Evolutionary conservation across 148 eudicot genomes (phyloP).

Genomic region (Bassia scoparia): DNA sequence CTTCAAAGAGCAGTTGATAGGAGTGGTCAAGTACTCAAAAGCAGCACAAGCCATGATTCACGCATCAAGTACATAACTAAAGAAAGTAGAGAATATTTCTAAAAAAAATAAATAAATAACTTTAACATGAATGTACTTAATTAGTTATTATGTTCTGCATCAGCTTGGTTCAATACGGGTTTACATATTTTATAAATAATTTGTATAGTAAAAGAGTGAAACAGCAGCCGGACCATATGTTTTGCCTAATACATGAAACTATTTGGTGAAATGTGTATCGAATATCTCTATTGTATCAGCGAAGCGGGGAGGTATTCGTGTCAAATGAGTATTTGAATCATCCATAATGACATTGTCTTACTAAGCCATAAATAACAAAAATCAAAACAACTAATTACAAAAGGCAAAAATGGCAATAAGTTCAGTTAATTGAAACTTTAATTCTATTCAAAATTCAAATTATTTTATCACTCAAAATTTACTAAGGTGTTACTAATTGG

Average conservation of each 20-base stretch:
- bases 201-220: background rate
- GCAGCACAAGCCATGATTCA: background rate
- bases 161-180: background rate
- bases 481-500: too few species aligned
- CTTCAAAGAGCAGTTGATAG: conserved; percentile 37
- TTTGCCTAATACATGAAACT: conserved; percentile 1
- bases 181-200: background rate
- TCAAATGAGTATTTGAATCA: too few species aligned
- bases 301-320: too few species aligned
- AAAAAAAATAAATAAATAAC: background rate
- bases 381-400: too few species aligned
- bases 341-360: too few species aligned
- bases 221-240: background rate
- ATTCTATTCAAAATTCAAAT: too few species aligned
- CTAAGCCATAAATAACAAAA: too few species aligned
- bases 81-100: background rate
- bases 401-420: too few species aligned
- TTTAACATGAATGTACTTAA: background rate
- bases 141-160: background rate
- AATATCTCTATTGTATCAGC: background rate
- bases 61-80: background rate
- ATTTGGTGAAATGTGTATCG: background rate
- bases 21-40: background rate
- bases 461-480: too few species aligned
- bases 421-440: too few species aligned